Percentiles rank a stretch among this genome's conserved stretches.
phyloP scores from a whole-genome alignment of 2,329 filamentous ascomycete genomes.

The Clonostachys rhizophaga region DNA sequence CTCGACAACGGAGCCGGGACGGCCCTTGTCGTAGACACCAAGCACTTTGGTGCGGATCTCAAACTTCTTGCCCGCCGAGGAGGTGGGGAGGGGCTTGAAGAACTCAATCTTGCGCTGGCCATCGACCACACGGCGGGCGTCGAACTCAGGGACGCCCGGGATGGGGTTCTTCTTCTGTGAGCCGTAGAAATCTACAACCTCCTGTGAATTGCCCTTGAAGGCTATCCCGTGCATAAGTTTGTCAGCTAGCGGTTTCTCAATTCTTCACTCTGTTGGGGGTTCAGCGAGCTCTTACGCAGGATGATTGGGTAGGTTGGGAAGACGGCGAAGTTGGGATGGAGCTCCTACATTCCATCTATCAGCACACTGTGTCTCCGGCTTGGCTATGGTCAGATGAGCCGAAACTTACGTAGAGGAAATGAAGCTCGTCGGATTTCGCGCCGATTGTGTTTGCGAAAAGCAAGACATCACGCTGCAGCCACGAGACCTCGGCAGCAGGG shows the following conservation, averaged over 20 bases:
- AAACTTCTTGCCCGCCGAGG: constrained; percentile 67
- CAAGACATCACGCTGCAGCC: constrained; percentile 83
- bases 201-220: constrained; percentile 73
- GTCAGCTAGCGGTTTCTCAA: neutral
- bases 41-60: constrained; percentile 74
- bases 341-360: constrained; percentile 52
- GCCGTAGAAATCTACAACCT: constrained; percentile 82
- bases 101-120: constrained; percentile 79
- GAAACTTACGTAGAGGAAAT: constrained; percentile 75
- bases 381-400: too few species aligned
- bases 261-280: neutral
- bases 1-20: constrained; percentile 76
- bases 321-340: constrained; percentile 79
- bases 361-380: neutral
- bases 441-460: constrained; percentile 91
- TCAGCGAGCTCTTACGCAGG: constrained; percentile 51
- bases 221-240: constrained; percentile 27
- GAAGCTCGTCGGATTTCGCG: constrained; percentile 78
- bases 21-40: constrained; percentile 87
- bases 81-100: constrained; percentile 68
- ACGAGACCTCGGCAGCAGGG: constrained; percentile 69
- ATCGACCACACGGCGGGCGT: constrained; percentile 71
- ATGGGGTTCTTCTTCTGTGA: constrained; percentile 62
- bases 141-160: constrained; percentile 72
- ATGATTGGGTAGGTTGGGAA: constrained; percentile 88